Base-by-base conservation (phyloP, 768 basidiomycete species). In the Sarcodon aspratus region DNA sequence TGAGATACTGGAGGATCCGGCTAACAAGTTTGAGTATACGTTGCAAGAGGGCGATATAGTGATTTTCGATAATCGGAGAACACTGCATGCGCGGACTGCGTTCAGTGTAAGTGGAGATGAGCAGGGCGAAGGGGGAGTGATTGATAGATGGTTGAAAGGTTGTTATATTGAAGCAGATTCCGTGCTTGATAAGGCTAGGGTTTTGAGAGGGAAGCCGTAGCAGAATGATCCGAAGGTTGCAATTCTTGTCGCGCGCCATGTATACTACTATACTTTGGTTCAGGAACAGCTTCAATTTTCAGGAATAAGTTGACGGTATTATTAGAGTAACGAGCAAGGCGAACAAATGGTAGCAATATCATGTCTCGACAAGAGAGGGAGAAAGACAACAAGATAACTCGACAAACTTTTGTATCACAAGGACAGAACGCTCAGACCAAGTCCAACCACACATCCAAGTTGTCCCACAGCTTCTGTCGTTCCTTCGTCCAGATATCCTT, bases 111-210 rank as follows among this genome's bases (percentile, higher is more conserved):
- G 54, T 33, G 70, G 75, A 27, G 75, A 72, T n/a, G 74, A 75
- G 49, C 65, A 13, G n/a, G 42, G 45, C 11, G 45, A 18, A 5
- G 63, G 60, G 12, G 70, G 74, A 17, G 76, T 73, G 33, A 75
- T 76, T 15, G 80, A 74, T 56, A 66, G 94, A 47, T 96, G 94
- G 94, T 66, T 97, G 48, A 96, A 96, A 65, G 94, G 95, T 54
- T 88, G 75, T 61, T 95, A 76, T 69, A 59, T 87, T 2, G 84
- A 86, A 58, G 79, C 74, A 3, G 85, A 87, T 56, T 63, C 72
- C 8, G 57, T 86, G 48, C 61, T 79, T 50, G 83, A 85, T 60
- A 72, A 77, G 2, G 73, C 72, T 18, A 73, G 85, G 52, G 67
- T 79, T 31, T 57, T 82, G 46, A 66, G 67, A 50, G 61, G 40